Conservation (phyloP, 768 basidiomycete species). For the Pulveroboletus frians region DNA sequence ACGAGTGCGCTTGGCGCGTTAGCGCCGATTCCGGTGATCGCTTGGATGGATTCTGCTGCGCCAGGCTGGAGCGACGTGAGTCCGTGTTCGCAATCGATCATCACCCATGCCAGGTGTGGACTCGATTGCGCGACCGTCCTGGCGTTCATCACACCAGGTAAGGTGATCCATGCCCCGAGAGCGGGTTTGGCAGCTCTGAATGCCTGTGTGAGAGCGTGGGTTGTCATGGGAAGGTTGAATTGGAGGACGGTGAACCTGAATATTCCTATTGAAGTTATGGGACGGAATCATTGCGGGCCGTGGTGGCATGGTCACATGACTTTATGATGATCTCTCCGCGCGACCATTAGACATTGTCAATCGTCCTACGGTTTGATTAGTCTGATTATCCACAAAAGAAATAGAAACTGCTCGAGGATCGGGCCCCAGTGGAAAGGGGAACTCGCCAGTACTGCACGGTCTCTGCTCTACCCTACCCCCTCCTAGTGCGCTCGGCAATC, state of each 20-base stretch:
- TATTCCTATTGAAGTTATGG: background rate
- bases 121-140: slow-evolving; percentile 54
- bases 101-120: slow-evolving; percentile 55
- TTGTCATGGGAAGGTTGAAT: slow-evolving; percentile 36
- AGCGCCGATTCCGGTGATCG: slow-evolving; percentile 43
- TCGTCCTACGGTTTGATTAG: too few species aligned
- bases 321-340: too few species aligned
- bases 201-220: slow-evolving; percentile 48
- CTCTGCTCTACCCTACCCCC: too few species aligned
- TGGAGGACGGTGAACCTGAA: background rate
- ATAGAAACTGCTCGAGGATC: too few species aligned
- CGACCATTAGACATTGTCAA: too few species aligned
- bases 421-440: too few species aligned
- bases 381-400: too few species aligned
- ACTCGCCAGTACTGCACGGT: too few species aligned
- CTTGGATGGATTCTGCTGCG: slow-evolving; percentile 51
- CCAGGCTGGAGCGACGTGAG: slow-evolving; percentile 50
- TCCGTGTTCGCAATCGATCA: slow-evolving; percentile 68
- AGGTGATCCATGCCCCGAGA: slow-evolving; percentile 63
- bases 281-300: background rate
- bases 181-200: slow-evolving; percentile 55
- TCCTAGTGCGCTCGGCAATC: too few species aligned
- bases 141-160: slow-evolving; percentile 55
- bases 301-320: too few species aligned
- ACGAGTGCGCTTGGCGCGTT: slow-evolving; percentile 51